phyloP scores from a whole-genome alignment of 352 stramenopile genomes.

The Peronospora belbahrii region DNA sequence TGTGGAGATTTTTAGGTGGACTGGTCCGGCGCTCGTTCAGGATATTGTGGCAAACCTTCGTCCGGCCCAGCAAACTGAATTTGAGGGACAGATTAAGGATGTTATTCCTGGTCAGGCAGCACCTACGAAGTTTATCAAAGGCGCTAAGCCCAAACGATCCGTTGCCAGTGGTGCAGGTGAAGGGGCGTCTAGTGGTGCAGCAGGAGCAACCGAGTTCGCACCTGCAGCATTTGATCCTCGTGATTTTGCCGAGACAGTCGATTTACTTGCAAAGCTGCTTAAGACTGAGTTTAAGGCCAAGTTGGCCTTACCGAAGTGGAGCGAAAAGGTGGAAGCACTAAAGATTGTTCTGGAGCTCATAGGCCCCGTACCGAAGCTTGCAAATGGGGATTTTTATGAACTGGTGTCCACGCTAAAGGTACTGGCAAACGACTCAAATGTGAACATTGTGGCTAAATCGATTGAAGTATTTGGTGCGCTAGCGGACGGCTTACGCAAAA shows the following conservation, averaged over 20 bases:
- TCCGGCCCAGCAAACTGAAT: slow-evolving; percentile 79
- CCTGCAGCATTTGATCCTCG: slow-evolving; percentile 56
- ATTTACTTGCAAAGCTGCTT: slow-evolving; percentile 71
- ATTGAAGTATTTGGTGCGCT: slow-evolving; percentile 78
- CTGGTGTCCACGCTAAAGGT: slow-evolving; percentile 78
- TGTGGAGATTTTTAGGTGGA: slow-evolving; percentile 78
- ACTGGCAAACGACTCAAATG: slow-evolving; percentile 75
- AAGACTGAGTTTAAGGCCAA: slow-evolving; percentile 78
- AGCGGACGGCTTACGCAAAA: slow-evolving; percentile 70
- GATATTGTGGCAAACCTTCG: slow-evolving; percentile 77
- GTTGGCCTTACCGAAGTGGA: slow-evolving; percentile 74
- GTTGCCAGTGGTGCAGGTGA: slow-evolving; percentile 4
- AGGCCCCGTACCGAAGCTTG: slow-evolving; percentile 75
- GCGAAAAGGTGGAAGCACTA: slow-evolving; percentile 76
- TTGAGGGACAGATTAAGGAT: slow-evolving; percentile 70
- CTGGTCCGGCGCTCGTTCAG: slow-evolving; percentile 58
- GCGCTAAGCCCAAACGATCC: slow-evolving; percentile 34
- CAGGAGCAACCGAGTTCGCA: slow-evolving; percentile 2
- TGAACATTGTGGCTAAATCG: slow-evolving; percentile 83
- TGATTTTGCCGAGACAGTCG: slow-evolving; percentile 80
- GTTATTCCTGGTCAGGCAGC: slow-evolving; percentile 51
- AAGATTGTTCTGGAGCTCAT: slow-evolving; percentile 83
- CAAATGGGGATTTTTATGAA: slow-evolving; percentile 83
- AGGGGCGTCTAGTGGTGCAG: slow-evolving; percentile 7
- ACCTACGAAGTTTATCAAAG: slow-evolving; percentile 63